Base-by-base conservation (phyloP, 768 basidiomycete species). In the Coprinellus micaceus region DNA sequence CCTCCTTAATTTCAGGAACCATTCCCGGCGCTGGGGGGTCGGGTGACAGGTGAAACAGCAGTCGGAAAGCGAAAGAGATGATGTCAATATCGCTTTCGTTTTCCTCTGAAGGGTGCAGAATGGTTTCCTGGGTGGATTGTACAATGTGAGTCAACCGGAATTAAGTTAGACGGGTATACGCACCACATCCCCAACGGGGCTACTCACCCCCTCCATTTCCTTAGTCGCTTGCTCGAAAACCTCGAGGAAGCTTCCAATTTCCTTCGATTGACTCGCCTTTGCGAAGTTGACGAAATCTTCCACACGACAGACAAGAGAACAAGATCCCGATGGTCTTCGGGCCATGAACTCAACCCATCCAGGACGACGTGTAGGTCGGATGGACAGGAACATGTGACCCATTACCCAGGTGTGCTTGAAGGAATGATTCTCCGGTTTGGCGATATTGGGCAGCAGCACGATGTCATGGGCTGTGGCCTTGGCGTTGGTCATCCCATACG, bases 271-370 rank as follows among this genome's bases (percentile, higher is more conserved):
- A 22, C 36, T 19, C 12, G 29, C 12, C 24, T 22, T 43, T n/a
- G 5, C 33, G n/a, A 57, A 15, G 5, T 26, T 19, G 21, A 45
- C 15, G 22, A 57, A 52, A 22, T 52, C 41, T 4, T 98, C 94
- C 37, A 93, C 66, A 60, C 89, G 82, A 65, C 91, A 91, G 13
- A 96, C 71, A 61, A 98, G 85, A 60, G 84, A 83, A 1, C 92
- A 90, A 60, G 86, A 85, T 2, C 97, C 97, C 0, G 95, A 98
- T 0, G 97, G 88, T 15, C 97, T 78, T 4, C 94, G 81, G 0
- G 89, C 86, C 44, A 86, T 71, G 13, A 98, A 84, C 65, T 94
- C 91, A 21, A 94, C 81, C 96, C 96, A 98, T 2, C 94, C 94
- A 6, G 83, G 74, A 56, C 84, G 79, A 1, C 80, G 74, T 33